phyloP scores from a whole-genome alignment of 2,329 filamentous ascomycete species.

The Monilinia aucupariae region DNA sequence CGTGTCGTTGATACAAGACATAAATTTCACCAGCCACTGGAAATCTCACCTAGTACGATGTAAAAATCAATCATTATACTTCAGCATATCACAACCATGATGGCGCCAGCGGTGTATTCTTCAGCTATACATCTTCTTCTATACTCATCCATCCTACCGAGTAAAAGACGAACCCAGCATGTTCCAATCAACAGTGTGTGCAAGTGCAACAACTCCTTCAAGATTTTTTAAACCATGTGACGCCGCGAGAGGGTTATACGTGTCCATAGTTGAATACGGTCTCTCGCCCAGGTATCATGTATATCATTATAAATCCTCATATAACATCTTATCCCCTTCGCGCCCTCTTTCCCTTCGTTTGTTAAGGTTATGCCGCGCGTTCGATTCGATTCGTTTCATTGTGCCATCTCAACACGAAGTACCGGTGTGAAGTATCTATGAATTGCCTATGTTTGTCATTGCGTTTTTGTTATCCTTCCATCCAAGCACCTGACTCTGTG shows the following conservation, averaged over 20 bases:
- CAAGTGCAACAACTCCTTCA: not conserved
- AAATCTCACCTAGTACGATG: too few relatives aligned
- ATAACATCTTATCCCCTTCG: not conserved
- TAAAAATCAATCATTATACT: too few relatives aligned
- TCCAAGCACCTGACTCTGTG: conserved; percentile 7
- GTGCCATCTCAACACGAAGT: too few relatives aligned
- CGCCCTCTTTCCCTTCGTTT: not conserved
- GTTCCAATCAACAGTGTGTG: not conserved
- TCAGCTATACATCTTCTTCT: not conserved
- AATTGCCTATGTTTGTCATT: not conserved
- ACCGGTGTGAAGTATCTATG: not conserved
- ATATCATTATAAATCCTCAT: not conserved
- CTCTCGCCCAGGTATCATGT: conserved; percentile 9
- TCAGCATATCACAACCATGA: not conserved
- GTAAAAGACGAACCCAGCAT: not conserved
- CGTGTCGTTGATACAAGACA: too few relatives aligned
- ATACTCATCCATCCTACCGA: not conserved
- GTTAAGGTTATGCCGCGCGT: not conserved
- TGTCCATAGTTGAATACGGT: not conserved
- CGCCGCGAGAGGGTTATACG: not conserved
- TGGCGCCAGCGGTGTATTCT: too few relatives aligned
- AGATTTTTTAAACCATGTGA: not conserved
- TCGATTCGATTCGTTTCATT: not conserved
- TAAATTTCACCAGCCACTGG: too few relatives aligned
- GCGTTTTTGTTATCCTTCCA: not conserved